Conservation (phyloP, 768 basidiomycete genomes). For the Trametes punicea region DNA sequence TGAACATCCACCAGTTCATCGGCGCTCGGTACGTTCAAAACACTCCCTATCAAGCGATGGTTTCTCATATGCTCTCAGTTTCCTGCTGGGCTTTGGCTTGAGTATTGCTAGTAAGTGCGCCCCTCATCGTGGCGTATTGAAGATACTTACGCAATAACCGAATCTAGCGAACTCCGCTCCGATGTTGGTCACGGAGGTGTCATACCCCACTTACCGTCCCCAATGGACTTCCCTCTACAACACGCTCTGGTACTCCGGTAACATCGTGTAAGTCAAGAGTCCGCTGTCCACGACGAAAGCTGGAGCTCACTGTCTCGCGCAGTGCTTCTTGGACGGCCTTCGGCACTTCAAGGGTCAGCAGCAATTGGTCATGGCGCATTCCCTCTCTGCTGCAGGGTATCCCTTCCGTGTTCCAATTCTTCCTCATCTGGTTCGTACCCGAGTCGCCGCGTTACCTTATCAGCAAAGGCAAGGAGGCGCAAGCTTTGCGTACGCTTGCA, state of each 20-base stretch:
- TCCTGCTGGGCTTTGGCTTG: slow-evolving; percentile 74
- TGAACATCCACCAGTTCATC: slow-evolving; percentile 75
- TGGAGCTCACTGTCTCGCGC: background rate
- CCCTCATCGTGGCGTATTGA: background rate
- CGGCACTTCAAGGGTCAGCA: slow-evolving; percentile 68
- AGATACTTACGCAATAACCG: slow-evolving; percentile 25
- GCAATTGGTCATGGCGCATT: slow-evolving; percentile 79
- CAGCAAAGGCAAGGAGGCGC: slow-evolving; percentile 65
- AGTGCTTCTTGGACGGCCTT: slow-evolving; percentile 80
- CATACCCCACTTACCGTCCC: slow-evolving; percentile 80
- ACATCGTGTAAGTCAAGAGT: slow-evolving; percentile 55
- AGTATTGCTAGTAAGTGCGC: slow-evolving; percentile 55
- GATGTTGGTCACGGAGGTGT: slow-evolving; percentile 80
- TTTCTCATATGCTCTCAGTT: slow-evolving; percentile 32
- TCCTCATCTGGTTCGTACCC: slow-evolving; percentile 64
- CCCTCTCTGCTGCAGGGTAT: slow-evolving; percentile 71
- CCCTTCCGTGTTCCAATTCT: slow-evolving; percentile 65
- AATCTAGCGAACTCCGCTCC: slow-evolving; percentile 66
- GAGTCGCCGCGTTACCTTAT: slow-evolving; percentile 86
- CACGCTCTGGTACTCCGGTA: slow-evolving; percentile 83
- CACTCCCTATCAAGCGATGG: background rate
- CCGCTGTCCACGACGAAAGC: background rate
- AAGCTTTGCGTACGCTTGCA: slow-evolving; percentile 69
- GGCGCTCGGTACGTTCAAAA: slow-evolving; percentile 56
- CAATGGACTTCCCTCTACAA: slow-evolving; percentile 77